Conservation (phyloP, 2,329 filamentous ascomycete genomes). For the Trichoderma aggressivum region DNA sequence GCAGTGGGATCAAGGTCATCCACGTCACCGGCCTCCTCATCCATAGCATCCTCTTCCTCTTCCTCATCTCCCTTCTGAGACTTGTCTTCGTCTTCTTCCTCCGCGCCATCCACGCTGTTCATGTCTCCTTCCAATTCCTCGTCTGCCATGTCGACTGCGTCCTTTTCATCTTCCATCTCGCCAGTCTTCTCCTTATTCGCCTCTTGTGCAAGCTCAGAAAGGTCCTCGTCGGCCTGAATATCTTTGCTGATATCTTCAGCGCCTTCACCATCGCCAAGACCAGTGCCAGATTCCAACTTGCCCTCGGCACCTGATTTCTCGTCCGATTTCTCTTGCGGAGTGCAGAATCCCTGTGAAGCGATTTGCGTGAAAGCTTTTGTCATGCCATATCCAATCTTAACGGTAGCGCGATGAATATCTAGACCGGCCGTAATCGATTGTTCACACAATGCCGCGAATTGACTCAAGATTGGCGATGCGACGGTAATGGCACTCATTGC, state of each 20-base stretch:
- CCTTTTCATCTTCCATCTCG: conserved; percentile 75
- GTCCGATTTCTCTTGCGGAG: conserved; percentile 75
- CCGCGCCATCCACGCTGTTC: conserved; percentile 60
- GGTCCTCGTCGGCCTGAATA: conserved; percentile 86
- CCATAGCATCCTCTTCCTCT: conserved; percentile 67
- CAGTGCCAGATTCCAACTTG: conserved; percentile 85
- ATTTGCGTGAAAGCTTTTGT: conserved; percentile 76
- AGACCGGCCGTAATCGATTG: conserved; percentile 57
- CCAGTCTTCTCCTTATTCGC: conserved; percentile 61
- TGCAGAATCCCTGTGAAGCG: conserved; percentile 84
- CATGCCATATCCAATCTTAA: conserved; percentile 72
- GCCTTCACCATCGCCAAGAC: conserved; percentile 90
- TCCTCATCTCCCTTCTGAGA: conserved; percentile 61
- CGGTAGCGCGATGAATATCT: conserved; percentile 65
- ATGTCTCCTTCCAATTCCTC: conserved; percentile 87
- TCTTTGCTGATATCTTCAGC: conserved; percentile 98
- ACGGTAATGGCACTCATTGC: conserved; percentile 33
- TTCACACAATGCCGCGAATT: conserved; percentile 64
- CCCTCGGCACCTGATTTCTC: conserved; percentile 67
- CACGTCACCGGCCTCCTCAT: conserved; percentile 87
- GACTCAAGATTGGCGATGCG: conserved; percentile 64
- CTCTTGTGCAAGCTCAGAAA: conserved; percentile 87
- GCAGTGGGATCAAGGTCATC: conserved; percentile 86
- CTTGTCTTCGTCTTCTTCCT: conserved; percentile 58
- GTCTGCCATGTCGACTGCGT: conserved; percentile 88